A percentile compares a stretch with the other conserved stretches of the same genome.
phyloP scores from a whole-genome alignment of 495 filamentous ascomycete genomes.

The Penicillium ochrochloron region DNA sequence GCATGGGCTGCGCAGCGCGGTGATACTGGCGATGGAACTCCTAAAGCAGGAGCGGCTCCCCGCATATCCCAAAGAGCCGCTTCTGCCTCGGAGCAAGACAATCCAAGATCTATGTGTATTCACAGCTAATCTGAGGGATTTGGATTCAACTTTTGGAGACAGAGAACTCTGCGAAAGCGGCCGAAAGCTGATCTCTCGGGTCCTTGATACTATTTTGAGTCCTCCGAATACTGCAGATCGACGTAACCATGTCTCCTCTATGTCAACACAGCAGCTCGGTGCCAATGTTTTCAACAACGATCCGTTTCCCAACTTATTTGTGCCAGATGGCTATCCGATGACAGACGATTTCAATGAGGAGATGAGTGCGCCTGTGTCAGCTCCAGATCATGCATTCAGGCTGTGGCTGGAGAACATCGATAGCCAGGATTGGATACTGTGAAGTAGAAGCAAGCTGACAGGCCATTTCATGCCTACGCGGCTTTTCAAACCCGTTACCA shows the following conservation, averaged over 20 bases:
- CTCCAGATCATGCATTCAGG: constrained; percentile 9
- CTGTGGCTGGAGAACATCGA: constrained; percentile 10
- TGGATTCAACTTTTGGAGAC: constrained; percentile 12
- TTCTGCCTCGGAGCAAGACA: constrained; percentile 10
- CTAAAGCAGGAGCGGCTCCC: constrained; percentile 9
- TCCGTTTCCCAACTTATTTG: not conserved
- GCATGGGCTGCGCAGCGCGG: constrained; percentile 12
- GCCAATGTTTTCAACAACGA: not conserved
- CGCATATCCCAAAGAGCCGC: not conserved
- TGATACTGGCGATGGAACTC: constrained; percentile 7
- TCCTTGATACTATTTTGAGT: constrained; percentile 8
- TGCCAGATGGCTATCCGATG: not conserved
- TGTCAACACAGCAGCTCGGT: not conserved
- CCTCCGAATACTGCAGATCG: constrained; percentile 5
- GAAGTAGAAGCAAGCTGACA: no score
- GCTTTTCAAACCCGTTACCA: no score
- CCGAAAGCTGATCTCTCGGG: not conserved
- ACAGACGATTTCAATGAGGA: not conserved
- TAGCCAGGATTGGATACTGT: not conserved
- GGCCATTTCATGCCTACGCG: no score
- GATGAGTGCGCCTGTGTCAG: not conserved
- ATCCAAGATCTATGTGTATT: constrained; percentile 8
- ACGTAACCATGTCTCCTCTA: not conserved
- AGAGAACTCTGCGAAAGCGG: constrained; percentile 9
- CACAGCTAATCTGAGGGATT: not conserved